A percentile compares a stretch with the other conserved stretches of the same genome.
Conservation (phyloP, 192 early-diverging fungal species). For the Gaertneriomyces sp. region DNA sequence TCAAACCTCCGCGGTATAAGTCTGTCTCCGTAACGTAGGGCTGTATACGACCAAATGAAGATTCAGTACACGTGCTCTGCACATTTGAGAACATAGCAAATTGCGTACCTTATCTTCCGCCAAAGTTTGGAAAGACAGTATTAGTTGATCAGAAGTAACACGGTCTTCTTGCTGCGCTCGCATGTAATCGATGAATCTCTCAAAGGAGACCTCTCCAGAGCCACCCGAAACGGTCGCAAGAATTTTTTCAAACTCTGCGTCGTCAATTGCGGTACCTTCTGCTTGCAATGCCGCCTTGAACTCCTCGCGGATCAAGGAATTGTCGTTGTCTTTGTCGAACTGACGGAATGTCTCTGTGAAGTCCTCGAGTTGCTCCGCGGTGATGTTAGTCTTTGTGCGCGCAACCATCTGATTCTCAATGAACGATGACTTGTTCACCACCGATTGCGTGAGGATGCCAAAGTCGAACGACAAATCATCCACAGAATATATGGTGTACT, state of each 20-base stretch:
- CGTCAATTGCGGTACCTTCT: constrained; percentile 42
- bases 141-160: constrained; percentile 77
- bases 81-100: not conserved
- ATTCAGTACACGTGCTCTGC: not conserved
- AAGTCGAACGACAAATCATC: constrained; percentile 89
- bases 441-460: constrained; percentile 69
- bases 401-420: constrained; percentile 97
- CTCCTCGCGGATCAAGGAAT: constrained; percentile 71
- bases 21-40: constrained; percentile 83
- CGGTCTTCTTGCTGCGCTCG: constrained; percentile 85
- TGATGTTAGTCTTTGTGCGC: constrained; percentile 88
- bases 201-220: constrained; percentile 70
- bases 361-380: constrained; percentile 87
- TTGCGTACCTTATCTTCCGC: constrained; percentile 67
- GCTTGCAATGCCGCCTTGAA: constrained; percentile 79
- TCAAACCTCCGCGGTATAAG: constrained; percentile 73
- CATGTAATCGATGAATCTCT: constrained; percentile 84
- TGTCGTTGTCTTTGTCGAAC: constrained; percentile 86
- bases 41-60: constrained; percentile 1
- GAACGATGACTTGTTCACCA: constrained; percentile 59
- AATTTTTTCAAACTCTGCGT: constrained; percentile 67
- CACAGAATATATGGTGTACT: constrained; percentile 82
- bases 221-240: constrained; percentile 64
- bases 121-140: constrained; percentile 79
- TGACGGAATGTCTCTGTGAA: constrained; percentile 76